These are phyloP conservation scores for Leishmania braziliensis DNA, from an alignment of 208 protist species.

Conservation along the genomic window DNA sequence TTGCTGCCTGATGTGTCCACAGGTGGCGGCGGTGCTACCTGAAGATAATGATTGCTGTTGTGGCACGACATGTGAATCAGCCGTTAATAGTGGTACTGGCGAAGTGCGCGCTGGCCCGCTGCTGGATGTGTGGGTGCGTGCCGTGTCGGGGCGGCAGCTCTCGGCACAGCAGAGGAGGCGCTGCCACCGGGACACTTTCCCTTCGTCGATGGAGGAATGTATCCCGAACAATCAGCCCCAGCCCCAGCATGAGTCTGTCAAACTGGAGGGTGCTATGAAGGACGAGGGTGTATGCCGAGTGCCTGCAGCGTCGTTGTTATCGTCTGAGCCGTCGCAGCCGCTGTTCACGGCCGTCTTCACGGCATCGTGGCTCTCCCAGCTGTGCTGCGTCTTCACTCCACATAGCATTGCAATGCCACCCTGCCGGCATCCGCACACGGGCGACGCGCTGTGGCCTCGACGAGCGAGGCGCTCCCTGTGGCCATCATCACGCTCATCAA, in stretches of 20 bases:
- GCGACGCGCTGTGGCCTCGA: not conserved
- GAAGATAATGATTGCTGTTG: not conserved
- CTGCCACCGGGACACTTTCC: not conserved
- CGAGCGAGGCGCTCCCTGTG: not conserved
- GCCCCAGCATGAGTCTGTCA: not conserved
- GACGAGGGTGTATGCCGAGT: not conserved
- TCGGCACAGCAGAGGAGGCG: not conserved
- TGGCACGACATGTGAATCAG: not conserved
- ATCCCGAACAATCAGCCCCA: constrained; percentile 2
- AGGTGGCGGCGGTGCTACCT: constrained; percentile 4
- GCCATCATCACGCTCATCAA: constrained; percentile 3
- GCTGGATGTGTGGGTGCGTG: constrained; percentile 23
- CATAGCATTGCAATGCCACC: not conserved
- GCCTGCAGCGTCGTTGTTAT: not conserved
- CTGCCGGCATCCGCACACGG: not conserved
- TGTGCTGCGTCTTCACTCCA: constrained; percentile 19
- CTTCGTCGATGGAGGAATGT: not conserved
- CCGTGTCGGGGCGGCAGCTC: constrained; percentile 6
- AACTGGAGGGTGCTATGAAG: not conserved
- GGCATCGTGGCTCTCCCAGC: constrained; percentile 25
- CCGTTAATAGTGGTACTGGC: not conserved
- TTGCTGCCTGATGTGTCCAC: constrained; percentile 22
- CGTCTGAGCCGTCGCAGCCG: not conserved
- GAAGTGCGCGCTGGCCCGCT: constrained; percentile 14
- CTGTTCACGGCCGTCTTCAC: constrained; percentile 15